phyloP scores from a whole-genome alignment of 2,329 filamentous ascomycete species.

The Trichoderma aggressivum region DNA sequence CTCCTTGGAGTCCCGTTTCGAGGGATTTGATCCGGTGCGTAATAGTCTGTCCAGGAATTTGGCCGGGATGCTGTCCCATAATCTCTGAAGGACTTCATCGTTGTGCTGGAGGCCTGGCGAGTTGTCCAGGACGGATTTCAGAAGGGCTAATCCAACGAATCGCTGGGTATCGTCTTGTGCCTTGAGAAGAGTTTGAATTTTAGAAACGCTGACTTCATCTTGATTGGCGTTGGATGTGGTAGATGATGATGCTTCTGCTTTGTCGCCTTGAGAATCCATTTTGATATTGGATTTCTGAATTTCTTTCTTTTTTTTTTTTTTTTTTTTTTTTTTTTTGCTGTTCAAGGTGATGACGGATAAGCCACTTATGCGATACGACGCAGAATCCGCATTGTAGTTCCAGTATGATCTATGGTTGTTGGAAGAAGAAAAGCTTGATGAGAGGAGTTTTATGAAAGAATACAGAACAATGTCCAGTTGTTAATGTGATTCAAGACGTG shows the following conservation, averaged over 20 bases:
- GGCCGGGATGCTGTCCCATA: slow-evolving; percentile 60
- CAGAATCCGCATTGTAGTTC: not conserved
- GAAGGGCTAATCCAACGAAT: slow-evolving; percentile 64
- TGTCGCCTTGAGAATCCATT: slow-evolving; percentile 8
- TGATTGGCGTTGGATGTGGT: slow-evolving; percentile 15
- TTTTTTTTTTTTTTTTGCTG: not conserved
- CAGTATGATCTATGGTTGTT: not conserved
- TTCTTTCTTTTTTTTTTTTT: not conserved
- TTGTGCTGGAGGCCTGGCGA: slow-evolving; percentile 50
- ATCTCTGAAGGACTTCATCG: slow-evolving; percentile 40
- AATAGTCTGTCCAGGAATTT: slow-evolving; percentile 64
- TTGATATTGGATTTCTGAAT: not conserved
- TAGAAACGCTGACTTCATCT: slow-evolving; percentile 34
- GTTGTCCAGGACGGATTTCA: slow-evolving; percentile 64
- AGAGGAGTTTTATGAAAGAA: not conserved
- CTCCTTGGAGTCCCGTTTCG: slow-evolving; percentile 47
- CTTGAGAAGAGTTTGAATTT: slow-evolving; percentile 54
- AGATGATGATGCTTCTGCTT: not conserved
- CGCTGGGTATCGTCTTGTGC: slow-evolving; percentile 64
- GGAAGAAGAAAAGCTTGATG: not conserved
- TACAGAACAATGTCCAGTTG: not conserved
- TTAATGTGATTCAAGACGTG: not conserved
- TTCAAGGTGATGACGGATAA: not conserved
- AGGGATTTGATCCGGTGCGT: slow-evolving; percentile 46
- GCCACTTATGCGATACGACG: not conserved